Base-by-base conservation (phyloP, 768 basidiomycete genomes). In the Hygrophoropsis aurantiaca region DNA sequence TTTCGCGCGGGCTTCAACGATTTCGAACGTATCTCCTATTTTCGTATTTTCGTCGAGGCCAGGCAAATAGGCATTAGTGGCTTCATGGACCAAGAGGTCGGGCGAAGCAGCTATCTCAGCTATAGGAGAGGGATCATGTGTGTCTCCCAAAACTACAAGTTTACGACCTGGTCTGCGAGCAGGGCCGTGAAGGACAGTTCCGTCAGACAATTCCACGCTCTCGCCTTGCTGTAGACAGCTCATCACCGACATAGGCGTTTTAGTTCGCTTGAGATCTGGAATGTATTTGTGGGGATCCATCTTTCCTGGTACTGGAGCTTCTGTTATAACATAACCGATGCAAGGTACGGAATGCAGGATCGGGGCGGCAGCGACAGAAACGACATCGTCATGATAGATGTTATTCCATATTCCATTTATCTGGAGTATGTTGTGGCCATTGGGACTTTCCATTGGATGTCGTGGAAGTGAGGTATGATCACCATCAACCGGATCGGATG, bases 11-110 rank as follows among this genome's bases (percentile, higher is more conserved):
- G 66, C 65, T 57, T 88, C 79, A 6, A 92, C 79, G 11, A 58
- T 74, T 56, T 80, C 76, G 50, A 76, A 76, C 6, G 82, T 85
- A 46, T 90, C 88, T 3, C 60, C 65, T 3, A 67, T 65, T 60
- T 86, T 87, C 11, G 83, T 85, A 21, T 69, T 62, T 5, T 67
- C 60, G 52, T 88, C 84, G 49, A 89, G 63, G 3, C 74, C 78
- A 2, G 82, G 84, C 3, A 97, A 68, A 67, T 87, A 81, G 2
- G 91, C 88, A 59, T 94, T 95, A 8, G 92, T 95, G 9, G 89
- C 87, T 67, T 97, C 93, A 58, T 97, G 93, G 24, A 95, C 73
- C 23, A 94, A 68, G 35, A 94, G 53, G 51, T 91, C 86, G 24
- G 85, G 79, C 44, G 80, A 80, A 60, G 66, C 62, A 16, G 87